Base-by-base conservation (phyloP, 805 yeast genomes). In the Cephaloascus fragrans region DNA sequence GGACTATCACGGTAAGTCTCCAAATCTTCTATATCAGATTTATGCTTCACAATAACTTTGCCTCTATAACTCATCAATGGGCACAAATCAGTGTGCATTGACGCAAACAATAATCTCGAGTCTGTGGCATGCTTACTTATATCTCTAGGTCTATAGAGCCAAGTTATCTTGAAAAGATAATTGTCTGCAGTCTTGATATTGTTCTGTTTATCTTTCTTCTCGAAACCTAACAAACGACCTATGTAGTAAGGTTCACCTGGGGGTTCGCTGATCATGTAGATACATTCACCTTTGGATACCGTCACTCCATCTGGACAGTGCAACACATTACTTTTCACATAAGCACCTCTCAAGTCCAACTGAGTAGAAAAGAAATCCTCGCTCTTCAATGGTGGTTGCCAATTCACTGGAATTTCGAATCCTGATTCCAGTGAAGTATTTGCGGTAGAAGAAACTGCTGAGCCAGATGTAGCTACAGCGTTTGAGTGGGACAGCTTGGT, bases 221-320 rank as follows among this genome's bases (percentile, higher is more conserved):
- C 68, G 47, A 88, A 86, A 14, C 89, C 93, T 67, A 85, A 73
- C 32, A 90, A 70, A 33, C 90, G 67, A 1, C 94, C 97, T 34
- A 93, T 73, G 50, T 87, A 85, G 63, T 83, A 93, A 0, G 97
- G 97, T 50, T 87, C 96, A 2, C 95, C 93, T 0, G 96, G 87
- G 1, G 96, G 96, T 56, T 87, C 96, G 45, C 93, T 77, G 10
- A 89, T 71, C 78, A 89, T 77, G 54, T 83, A 88, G 8, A 88
- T 80, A 42, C 69, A 77, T 41, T 88, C 95, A 39, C 75, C 76
- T 44, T 73, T 75, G 3, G 44, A 43, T n/a, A 75, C 42, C 35
- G 51, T 55, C 39, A 59, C 53, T 3, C 60, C 53, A 36, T 59
- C 61, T 41, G 53, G 74, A 37, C 72, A 61, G 37, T 47, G 45